Percentiles rank a stretch among this genome's conserved stretches.
These are phyloP conservation scores for Bipolaris cookei DNA, from an alignment of 2,329 filamentous ascomycete genomes.

Conservation along the genomic window DNA sequence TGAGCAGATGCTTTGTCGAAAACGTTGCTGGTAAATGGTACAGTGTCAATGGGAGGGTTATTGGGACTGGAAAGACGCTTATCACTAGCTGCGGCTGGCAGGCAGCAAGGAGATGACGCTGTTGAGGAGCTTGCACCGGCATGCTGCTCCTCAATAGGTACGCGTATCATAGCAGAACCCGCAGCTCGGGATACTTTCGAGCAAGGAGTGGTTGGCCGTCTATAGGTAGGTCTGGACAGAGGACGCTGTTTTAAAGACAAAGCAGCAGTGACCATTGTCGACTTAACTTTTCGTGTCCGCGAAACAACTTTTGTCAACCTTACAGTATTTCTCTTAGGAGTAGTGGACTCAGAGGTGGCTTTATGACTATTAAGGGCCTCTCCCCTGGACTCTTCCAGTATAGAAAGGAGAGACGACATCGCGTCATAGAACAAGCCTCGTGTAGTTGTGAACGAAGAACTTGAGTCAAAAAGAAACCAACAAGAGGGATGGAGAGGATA, in stretches of 20 bases:
- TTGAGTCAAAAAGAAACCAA: no score
- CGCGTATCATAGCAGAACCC: background rate
- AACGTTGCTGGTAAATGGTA: background rate
- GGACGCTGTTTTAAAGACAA: background rate
- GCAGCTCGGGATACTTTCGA: background rate
- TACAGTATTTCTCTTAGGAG: background rate
- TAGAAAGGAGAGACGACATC: background rate
- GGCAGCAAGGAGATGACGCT: background rate
- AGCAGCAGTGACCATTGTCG: background rate
- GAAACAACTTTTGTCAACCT: background rate
- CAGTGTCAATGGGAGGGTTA: background rate
- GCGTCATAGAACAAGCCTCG: no score
- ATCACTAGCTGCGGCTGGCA: background rate
- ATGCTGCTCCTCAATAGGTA: background rate
- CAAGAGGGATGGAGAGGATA: no score
- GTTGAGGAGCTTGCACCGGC: background rate
- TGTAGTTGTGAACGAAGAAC: no score
- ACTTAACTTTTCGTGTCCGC: background rate
- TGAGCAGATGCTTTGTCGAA: no score
- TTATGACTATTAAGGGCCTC: background rate
- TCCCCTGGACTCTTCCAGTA: background rate
- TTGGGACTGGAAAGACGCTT: background rate
- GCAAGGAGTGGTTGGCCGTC: background rate
- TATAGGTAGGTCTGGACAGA: background rate
- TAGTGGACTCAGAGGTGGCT: background rate